Base-by-base conservation (phyloP, 164 flowering plant species). In the Vitis vinifera region DNA sequence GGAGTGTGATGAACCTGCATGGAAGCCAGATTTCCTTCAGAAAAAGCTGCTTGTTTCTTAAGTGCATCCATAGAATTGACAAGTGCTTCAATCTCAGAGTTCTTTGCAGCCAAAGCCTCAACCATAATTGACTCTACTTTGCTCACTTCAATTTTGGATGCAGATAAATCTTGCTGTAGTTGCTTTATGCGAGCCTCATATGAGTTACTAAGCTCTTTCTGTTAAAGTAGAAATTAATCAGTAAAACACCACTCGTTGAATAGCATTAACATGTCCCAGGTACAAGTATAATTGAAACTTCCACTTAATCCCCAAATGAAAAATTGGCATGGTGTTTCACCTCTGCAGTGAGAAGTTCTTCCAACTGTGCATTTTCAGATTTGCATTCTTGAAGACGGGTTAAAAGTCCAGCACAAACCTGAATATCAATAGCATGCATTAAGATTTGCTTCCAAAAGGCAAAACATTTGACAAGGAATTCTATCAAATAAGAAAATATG, bases 351-450 rank as follows among this genome's bases (percentile, higher is more conserved):
- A 96, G 97, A 82, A 96, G 97, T 79, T 96, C 98, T 78, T 96
- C 99, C 70, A 96, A 78, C 77, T 96, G 99, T 76, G 93, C 91
- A 92, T 92, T 96, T 83, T 96, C 99, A 62, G 88, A 87, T 82
- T 96, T 96, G 85, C 87, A 93, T 73, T 93, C 99, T 76, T 96
- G 98, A 75, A 96, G 96, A 67, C 99, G 98, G 51, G 94, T 79
- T 76, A 95, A 89, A 73, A 96, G 97, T 75, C 99, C 99, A 79
- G 97, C 94, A 84, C 98, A 93, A 67, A 93, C 97, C 99, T 96
- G 78, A 57, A 69, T 7, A 73, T 59, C 47, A 49, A 51, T 15
- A 31, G 62, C 30, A 71, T 48, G 59, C 7, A 52, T 71, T 31
- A 65, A 17, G 44, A 37, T 37, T 37, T 37, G 44, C 5, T 37